A percentile compares a stretch with the other conserved stretches of the same genome.
These are phyloP conservation scores for Sclerotinia sclerotiorum DNA, from an alignment of 2,329 filamentous ascomycete genomes.

Conservation along the genomic window DNA sequence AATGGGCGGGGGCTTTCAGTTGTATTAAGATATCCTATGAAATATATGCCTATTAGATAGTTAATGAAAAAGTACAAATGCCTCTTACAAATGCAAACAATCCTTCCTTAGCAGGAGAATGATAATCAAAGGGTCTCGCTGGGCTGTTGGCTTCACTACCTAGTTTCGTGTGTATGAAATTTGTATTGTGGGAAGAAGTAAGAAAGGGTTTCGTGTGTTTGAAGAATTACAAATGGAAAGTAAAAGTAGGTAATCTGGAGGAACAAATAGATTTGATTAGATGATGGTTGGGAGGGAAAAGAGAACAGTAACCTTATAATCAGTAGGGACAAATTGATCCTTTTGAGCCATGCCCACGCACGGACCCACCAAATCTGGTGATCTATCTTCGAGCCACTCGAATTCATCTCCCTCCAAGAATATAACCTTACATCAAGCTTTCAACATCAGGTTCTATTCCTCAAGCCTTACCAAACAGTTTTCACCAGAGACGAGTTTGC, in stretches of 20 bases:
- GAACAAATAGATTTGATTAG: too few relatives aligned
- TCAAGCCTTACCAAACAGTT: not conserved
- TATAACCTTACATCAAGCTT: not conserved
- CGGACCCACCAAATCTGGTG: not conserved
- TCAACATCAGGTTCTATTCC: not conserved
- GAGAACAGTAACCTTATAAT: too few relatives aligned
- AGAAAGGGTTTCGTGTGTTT: too few relatives aligned
- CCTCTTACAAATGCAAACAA: not conserved
- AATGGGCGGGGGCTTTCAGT: too few relatives aligned
- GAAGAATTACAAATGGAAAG: too few relatives aligned
- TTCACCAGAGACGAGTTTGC: not conserved
- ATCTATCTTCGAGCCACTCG: not conserved
- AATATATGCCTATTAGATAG: not conserved
- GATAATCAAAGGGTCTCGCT: not conserved
- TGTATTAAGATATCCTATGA: slow-evolving; percentile 4
- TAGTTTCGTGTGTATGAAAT: too few relatives aligned
- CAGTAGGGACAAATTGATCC: too few relatives aligned
- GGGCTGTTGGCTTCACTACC: too few relatives aligned
- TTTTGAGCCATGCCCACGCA: not conserved
- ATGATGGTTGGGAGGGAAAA: too few relatives aligned
- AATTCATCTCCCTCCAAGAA: not conserved
- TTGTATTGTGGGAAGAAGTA: too few relatives aligned
- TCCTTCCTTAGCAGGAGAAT: not conserved
- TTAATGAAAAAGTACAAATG: not conserved
- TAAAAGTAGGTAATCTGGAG: too few relatives aligned